Conservation (phyloP, 257 asterid species). For the Parsonsia alboflavescens region DNA sequence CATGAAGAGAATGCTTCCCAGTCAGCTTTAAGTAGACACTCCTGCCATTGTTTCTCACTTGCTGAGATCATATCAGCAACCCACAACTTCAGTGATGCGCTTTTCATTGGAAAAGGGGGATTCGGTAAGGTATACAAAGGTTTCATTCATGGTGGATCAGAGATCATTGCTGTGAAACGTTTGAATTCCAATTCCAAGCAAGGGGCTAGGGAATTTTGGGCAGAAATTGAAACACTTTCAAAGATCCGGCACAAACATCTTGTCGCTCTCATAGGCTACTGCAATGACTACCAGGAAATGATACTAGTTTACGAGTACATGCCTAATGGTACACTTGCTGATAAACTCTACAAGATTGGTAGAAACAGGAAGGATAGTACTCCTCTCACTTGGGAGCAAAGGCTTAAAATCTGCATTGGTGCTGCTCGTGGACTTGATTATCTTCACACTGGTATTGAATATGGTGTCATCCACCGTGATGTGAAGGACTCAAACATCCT, state of each 20-base stretch:
- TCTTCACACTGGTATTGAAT: constrained; percentile 15
- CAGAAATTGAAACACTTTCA: constrained; percentile 21
- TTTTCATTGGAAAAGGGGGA: constrained; percentile 6
- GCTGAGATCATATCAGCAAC: constrained; percentile 10
- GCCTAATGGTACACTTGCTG: constrained; percentile 17
- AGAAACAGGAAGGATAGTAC: background rate
- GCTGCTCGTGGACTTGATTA: constrained; percentile 21
- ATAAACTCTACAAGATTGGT: constrained; percentile 6
- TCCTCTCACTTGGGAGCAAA: constrained; percentile 21
- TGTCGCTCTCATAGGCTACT: constrained; percentile 2
- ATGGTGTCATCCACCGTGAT: constrained; percentile 17
- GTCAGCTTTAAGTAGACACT: background rate
- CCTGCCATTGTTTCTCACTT: background rate
- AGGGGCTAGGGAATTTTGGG: constrained; percentile 22
- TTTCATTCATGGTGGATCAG: background rate
- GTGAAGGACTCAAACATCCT: constrained; percentile 18
- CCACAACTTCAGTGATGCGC: constrained; percentile 1
- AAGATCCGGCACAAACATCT: constrained; percentile 20
- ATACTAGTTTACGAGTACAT: constrained; percentile 14
- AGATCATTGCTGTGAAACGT: constrained; percentile 18
- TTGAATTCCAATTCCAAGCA: constrained; percentile 16
- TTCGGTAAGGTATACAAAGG: constrained; percentile 12
- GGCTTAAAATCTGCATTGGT: constrained; percentile 22
- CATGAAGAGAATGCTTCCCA: background rate
- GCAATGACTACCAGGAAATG: constrained; percentile 10